Evolutionary conservation across 495 filamentous ascomycete genomes (phyloP), one percentile per base, ranked within the genome.

Genomic region (Penicillium psychrofluorescens): DNA sequence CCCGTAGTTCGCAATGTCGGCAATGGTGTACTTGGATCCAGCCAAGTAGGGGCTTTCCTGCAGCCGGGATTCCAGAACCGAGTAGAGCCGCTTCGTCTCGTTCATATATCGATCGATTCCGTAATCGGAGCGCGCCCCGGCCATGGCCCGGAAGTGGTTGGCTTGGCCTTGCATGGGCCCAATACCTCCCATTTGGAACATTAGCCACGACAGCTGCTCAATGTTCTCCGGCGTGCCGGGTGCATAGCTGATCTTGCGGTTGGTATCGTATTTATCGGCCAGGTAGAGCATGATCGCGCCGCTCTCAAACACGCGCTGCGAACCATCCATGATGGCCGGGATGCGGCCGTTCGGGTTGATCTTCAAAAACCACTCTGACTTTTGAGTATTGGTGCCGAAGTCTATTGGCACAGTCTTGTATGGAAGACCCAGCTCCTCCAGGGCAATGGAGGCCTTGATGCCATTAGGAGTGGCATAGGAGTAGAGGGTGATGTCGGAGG

Each of bases 271-370:
- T 38, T 62, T 64, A 16, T 68, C 63, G 16, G 54, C 58, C 11
- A 77, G 65, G 40, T 76, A 77, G 14, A 67, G 59, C 59, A 73
- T 64, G 30, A 77, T 64, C 1, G 70, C 64, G 7, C 66, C 72
- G 22, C 64, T 66, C 40, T 75, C 71, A 39, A 75, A 75, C 31
- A 76, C 58, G 22, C 70, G 63, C 46, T 67, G 62, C 4, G 54
- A 48, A 29, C 61, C 57, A 43, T 65, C 53, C 6, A 53, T 50
- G 11, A 95, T 55, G 1, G 88, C 86, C 7, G 90, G 90, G 44
- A 95, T 91, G 35, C 90, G 85, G 41, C 89, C 89, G 56, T 95
- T 95, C 33, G 89, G 90, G 58, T 92, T 95, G 57, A 95, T 89
- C 14, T 78, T 79, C 28, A 92, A 70, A 64, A 88, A 95, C 85